phyloP scores from a whole-genome alignment of 179 eudicot genomes.

The Vitellaria paradoxa region DNA sequence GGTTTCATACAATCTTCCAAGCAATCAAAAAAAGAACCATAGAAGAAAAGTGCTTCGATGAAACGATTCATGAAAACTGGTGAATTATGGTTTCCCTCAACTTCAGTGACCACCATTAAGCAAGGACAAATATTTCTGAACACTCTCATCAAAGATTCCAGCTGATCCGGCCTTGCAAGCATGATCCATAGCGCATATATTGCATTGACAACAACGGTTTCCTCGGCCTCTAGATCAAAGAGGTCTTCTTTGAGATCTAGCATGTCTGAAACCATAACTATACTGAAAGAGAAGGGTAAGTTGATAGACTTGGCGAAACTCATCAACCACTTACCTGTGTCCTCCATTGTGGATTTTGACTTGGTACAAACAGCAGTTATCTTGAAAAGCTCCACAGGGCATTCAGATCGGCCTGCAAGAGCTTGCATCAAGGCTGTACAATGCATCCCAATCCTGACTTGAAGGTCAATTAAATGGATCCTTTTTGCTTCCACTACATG shows the following conservation, averaged over 20 bases:
- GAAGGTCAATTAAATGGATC: slow-evolving; percentile 28
- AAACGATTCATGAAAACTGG: slow-evolving; percentile 6
- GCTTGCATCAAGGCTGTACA: slow-evolving; percentile 23
- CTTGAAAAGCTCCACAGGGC: slow-evolving; percentile 18
- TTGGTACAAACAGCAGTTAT: slow-evolving; percentile 21
- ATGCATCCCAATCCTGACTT: slow-evolving; percentile 15
- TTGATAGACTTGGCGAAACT: slow-evolving; percentile 24
- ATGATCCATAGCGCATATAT: background rate
- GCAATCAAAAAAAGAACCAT: background rate
- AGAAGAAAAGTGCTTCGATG: background rate
- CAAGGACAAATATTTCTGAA: background rate
- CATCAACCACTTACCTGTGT: slow-evolving; percentile 14
- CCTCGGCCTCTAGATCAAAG: slow-evolving; percentile 18
- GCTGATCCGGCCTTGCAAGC: background rate
- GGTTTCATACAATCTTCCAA: slow-evolving; percentile 3
- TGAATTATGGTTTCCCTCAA: slow-evolving; percentile 7
- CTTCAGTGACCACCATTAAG: background rate
- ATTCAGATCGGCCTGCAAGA: slow-evolving; percentile 13
- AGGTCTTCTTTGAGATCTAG: slow-evolving; percentile 14
- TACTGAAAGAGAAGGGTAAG: slow-evolving; percentile 26
- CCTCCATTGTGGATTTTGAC: slow-evolving; percentile 2
- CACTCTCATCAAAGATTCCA: slow-evolving; percentile 12
- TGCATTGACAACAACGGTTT: slow-evolving; percentile 18
- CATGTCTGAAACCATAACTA: slow-evolving; percentile 26
- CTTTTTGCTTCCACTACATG: slow-evolving; percentile 1